Evolutionary conservation across 2,329 filamentous ascomycete genomes (phyloP).

Genomic region (Uncinocarpus reesii): DNA sequence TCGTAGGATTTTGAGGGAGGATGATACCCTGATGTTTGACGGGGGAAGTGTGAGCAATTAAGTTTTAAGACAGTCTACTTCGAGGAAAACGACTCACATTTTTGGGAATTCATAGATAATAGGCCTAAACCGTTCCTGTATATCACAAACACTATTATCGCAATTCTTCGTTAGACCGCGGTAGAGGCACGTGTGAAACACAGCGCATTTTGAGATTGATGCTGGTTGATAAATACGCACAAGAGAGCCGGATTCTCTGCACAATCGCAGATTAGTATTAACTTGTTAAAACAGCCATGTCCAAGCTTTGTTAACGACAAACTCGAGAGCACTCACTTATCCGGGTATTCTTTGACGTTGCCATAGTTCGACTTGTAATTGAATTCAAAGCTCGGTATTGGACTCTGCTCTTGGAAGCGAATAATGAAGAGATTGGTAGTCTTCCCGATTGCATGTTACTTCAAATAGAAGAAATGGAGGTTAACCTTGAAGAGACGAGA

Average conservation of each 20-base stretch:
- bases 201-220: not conserved
- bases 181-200: not conserved
- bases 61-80: not conserved
- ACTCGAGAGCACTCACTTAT: conserved; percentile 6
- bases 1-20: conserved; percentile 57
- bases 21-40: conserved; percentile 45
- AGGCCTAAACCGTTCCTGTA: conserved; percentile 83
- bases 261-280: conserved; percentile 14
- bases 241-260: conserved; percentile 40
- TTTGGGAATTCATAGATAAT: conserved; percentile 78
- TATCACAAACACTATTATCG: conserved; percentile 66
- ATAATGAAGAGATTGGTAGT: not conserved
- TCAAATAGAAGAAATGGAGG: not conserved
- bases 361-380: not conserved
- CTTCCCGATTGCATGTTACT: conserved; percentile 3
- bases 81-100: conserved; percentile 44
- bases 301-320: no score
- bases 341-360: conserved; percentile 4
- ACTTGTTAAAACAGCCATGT: no score
- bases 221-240: conserved; percentile 23
- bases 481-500: not conserved
- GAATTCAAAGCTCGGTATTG: not conserved
- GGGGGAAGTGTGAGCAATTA: conserved; percentile 4
- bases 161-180: not conserved
- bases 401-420: not conserved